Evolutionary conservation across 306 rosid genomes (phyloP), one percentile per base, ranked within the genome.

Genomic region (Rosa lucieae): DNA sequence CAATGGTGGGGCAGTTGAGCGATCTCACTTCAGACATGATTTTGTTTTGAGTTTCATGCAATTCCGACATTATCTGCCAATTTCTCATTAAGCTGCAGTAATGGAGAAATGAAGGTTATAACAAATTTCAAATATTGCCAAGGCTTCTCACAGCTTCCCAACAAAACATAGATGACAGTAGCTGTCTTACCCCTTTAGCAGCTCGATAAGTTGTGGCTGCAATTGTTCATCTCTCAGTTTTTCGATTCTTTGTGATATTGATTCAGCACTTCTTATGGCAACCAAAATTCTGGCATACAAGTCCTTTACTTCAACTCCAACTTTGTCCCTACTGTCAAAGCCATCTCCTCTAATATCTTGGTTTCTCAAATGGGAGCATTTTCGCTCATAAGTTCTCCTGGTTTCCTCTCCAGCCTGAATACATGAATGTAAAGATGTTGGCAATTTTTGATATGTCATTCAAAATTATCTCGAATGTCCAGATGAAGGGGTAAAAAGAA

Each of bases 151-250:
- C 29, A 62, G 47, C 44, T 76, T 47, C 12, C 39, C 10, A 47
- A 42, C 6, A 55, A 55, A 23, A 21, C 71, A 35, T 12, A 66
- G 44, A 29, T 18, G 29, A 56, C 17, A 47, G 23, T 40, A 65
- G 53, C 15, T 40, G 78, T 81, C 92, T 78, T 86, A 92, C 94
- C 97, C 97, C 67, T 87, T 86, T 48, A 92, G 49, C 3, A 92
- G 90, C 77, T 92, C 94, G 29, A 89, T 81, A 78, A 92, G 78
- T 77, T 92, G 97, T 20, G 92, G 97, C 79, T 84, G 92, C 75
- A 92, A 78, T 65, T 92, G 94, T 77, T 89, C 91, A 80, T 92
- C 97, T 79, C 92, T 84, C 79, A 92, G 83, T 74, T 81, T 84
- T 85, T 87, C 82, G 47, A 89, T 88, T 84, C 85, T 86, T 85